Evolutionary conservation across 345 rosid species (phyloP).

Genomic region (Eucalyptus camaldulensis): DNA sequence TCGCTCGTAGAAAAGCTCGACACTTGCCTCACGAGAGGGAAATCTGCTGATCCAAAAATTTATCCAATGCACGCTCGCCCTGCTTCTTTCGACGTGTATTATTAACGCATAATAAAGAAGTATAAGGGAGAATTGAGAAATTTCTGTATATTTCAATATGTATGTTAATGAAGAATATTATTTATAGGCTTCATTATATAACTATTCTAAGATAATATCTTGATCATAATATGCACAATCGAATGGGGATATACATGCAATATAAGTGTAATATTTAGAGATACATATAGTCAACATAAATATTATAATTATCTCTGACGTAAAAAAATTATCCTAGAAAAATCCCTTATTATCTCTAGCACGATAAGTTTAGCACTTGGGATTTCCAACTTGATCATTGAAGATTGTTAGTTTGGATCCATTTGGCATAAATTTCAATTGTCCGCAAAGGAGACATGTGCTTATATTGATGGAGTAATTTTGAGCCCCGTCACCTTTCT

Average conservation of each 20-base stretch:
- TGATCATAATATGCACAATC: not conserved
- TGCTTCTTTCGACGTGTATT: not conserved
- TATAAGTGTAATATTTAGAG: too few relatives aligned
- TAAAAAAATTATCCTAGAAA: too few relatives aligned
- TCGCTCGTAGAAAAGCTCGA: not conserved
- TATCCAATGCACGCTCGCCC: not conserved
- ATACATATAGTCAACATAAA: too few relatives aligned
- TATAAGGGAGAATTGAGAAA: fast-evolving
- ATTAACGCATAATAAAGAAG: not conserved
- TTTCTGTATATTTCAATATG: not conserved
- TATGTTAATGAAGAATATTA: too few relatives aligned
- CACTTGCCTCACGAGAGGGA: not conserved
- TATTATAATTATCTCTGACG: too few relatives aligned
- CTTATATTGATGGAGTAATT: too few relatives aligned
- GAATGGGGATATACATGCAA: too few relatives aligned
- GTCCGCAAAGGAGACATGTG: fast-evolving
- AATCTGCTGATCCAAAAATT: not conserved
- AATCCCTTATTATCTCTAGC: too few relatives aligned
- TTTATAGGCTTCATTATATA: too few relatives aligned
- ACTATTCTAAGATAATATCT: not conserved
- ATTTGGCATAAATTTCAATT: not conserved
- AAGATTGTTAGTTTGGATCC: fast-evolving
- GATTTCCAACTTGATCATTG: not conserved
- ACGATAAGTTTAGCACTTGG: fast-evolving
- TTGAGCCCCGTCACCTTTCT: too few relatives aligned